phyloP scores from a whole-genome alignment of 2,329 filamentous ascomycete species.

The Ascochyta koolunga region DNA sequence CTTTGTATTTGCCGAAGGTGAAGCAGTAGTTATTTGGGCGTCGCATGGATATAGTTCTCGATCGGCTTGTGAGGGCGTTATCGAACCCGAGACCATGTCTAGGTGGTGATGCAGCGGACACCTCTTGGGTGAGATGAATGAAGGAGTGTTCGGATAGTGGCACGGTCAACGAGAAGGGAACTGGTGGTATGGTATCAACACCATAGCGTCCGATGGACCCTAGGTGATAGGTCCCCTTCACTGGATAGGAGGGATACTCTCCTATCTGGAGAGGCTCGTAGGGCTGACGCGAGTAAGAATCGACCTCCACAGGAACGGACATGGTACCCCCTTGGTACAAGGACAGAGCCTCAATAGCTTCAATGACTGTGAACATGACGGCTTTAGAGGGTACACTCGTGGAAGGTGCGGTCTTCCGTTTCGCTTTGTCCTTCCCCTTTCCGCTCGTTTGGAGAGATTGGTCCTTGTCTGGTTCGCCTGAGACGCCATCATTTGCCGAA shows the following conservation, averaged over 20 bases:
- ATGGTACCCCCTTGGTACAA: constrained; percentile 5
- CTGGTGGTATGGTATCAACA: background rate
- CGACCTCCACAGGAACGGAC: constrained; percentile 2
- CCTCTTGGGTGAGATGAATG: background rate
- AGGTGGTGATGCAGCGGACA: background rate
- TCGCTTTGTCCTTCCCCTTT: background rate
- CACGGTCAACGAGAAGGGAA: constrained; percentile 10
- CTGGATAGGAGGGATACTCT: constrained; percentile 15
- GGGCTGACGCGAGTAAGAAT: constrained; percentile 5
- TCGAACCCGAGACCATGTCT: constrained; percentile 11
- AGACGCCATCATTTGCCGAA: background rate
- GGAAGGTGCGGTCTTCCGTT: background rate
- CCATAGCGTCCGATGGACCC: constrained; percentile 21
- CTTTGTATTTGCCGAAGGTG: constrained; percentile 9
- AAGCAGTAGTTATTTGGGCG: constrained; percentile 14
- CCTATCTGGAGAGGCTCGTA: constrained; percentile 13
- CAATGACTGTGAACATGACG: constrained; percentile 20
- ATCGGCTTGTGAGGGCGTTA: background rate
- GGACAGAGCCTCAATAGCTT: constrained; percentile 15
- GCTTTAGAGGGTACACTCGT: background rate
- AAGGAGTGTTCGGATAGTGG: constrained; percentile 3
- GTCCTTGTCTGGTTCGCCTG: background rate
- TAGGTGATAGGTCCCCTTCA: constrained; percentile 19
- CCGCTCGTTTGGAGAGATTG: background rate
- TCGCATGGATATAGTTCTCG: background rate